phyloP scores from a whole-genome alignment of 495 filamentous ascomycete species.

The Terfezia claveryi region DNA sequence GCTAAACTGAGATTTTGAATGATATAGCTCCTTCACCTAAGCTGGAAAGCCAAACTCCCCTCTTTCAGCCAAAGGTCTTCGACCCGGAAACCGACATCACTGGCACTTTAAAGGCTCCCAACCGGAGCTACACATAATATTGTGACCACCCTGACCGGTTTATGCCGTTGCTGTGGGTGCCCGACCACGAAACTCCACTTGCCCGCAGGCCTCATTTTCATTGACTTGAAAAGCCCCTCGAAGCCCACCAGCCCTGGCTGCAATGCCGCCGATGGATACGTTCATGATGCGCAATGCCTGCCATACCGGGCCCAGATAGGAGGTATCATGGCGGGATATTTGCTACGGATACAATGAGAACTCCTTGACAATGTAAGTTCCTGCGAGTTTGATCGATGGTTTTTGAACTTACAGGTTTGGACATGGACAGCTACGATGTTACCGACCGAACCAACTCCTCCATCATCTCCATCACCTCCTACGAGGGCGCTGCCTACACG shows the following conservation, averaged over 20 bases:
- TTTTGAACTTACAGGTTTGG: conserved; percentile 1
- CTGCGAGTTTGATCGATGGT: neutral
- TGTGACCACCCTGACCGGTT: conserved; percentile 28
- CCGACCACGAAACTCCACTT: conserved; percentile 24
- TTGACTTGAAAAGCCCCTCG: conserved; percentile 29
- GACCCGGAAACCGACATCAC: conserved; percentile 19
- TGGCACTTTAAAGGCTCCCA: conserved; percentile 21
- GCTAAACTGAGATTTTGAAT: neutral
- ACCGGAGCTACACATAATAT: conserved; percentile 31
- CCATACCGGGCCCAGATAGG: conserved; percentile 34
- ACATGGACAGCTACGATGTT: conserved; percentile 29
- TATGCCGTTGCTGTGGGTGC: conserved; percentile 33
- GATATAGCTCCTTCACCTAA: neutral
- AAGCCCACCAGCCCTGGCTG: conserved; percentile 32
- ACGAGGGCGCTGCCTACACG: conserved; percentile 35
- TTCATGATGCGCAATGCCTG: conserved; percentile 39
- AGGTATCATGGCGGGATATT: conserved; percentile 32
- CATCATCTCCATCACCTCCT: conserved; percentile 33
- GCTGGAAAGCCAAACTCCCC: neutral
- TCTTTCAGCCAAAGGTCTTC: conserved; percentile 19
- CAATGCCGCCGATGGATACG: conserved; percentile 32
- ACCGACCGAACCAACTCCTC: conserved; percentile 29
- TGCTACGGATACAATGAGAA: conserved; percentile 39
- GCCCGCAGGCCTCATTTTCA: conserved; percentile 32
- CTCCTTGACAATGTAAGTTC: conserved; percentile 21